phyloP scores from a whole-genome alignment of 345 rosid genomes.

The Cardamine occulta region DNA sequence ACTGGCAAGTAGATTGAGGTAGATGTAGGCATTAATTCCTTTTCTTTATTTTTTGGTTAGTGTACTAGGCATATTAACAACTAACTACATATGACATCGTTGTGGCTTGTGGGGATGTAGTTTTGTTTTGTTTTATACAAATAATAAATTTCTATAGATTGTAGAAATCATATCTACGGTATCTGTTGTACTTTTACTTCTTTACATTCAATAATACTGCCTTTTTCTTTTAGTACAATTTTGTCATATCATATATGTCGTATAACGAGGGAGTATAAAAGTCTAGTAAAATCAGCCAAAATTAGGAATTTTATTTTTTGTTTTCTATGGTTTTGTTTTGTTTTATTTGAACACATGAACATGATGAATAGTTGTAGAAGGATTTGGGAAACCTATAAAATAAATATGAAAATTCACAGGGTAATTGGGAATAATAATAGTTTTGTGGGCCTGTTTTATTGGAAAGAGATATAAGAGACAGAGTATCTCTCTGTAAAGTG shows the following conservation, averaged over 20 bases:
- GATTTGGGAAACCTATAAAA: neutral
- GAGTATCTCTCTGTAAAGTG: slow-evolving; percentile 41
- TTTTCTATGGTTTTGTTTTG: slow-evolving; percentile 10
- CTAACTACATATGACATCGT: slow-evolving; percentile 23
- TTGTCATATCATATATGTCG: slow-evolving; percentile 43
- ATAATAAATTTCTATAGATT: neutral
- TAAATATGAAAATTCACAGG: slow-evolving; percentile 6
- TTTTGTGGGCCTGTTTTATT: slow-evolving; percentile 41
- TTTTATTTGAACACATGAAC: slow-evolving; percentile 18
- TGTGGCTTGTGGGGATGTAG: slow-evolving; percentile 15
- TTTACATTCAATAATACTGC: slow-evolving; percentile 27
- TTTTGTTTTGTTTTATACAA: neutral
- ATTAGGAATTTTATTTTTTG: slow-evolving; percentile 6
- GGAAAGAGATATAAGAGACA: slow-evolving; percentile 21
- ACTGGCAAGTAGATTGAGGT: slow-evolving; percentile 32
- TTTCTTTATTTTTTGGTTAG: slow-evolving; percentile 6
- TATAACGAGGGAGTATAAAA: slow-evolving; percentile 36
- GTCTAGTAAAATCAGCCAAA: slow-evolving; percentile 20
- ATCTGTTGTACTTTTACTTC: slow-evolving; percentile 22
- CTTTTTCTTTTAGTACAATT: slow-evolving; percentile 25
- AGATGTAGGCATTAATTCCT: slow-evolving; percentile 29
- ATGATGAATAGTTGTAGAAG: slow-evolving; percentile 7
- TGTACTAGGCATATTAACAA: slow-evolving; percentile 41
- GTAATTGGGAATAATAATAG: slow-evolving; percentile 30
- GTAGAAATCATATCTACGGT: neutral